phyloP scores from a whole-genome alignment of 2,329 filamentous ascomycete genomes.

The Ophioceras dolichostomum region DNA sequence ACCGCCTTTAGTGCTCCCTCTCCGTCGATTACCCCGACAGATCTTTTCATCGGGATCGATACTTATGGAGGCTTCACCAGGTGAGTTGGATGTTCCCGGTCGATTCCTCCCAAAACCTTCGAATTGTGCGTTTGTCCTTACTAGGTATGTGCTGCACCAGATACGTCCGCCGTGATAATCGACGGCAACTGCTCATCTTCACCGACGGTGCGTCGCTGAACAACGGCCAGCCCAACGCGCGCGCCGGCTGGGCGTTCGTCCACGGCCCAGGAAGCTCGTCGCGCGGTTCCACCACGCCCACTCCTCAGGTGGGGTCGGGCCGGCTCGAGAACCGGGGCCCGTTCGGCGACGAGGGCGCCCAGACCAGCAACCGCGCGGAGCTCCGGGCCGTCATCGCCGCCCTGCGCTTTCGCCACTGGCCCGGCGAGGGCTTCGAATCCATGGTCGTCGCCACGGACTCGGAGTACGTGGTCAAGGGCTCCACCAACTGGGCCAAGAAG shows the following conservation, averaged over 20 bases:
- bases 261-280: conserved; percentile 9
- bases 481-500: conserved; percentile 22
- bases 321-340: conserved; percentile 24
- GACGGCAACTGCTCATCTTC: conserved; percentile 1
- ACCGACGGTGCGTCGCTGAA: conserved; percentile 23
- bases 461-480: conserved; percentile 28
- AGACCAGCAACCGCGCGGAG: conserved; percentile 39
- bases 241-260: conserved; percentile 14
- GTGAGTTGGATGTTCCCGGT: conserved; percentile 9
- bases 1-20: conserved; percentile 17
- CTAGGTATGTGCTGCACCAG: conserved; percentile 20
- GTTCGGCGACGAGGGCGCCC: conserved; percentile 12
- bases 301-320: conserved; percentile 11
- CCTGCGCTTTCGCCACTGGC: conserved; percentile 31
- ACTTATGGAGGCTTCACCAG: conserved; percentile 5
- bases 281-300: conserved; percentile 9
- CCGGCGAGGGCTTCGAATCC: conserved; percentile 21
- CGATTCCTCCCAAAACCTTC: no score
- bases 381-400: conserved; percentile 40
- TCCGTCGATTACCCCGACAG: conserved; percentile 9
- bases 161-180: conserved; percentile 16
- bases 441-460: conserved; percentile 36
- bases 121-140: not conserved
- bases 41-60: conserved; percentile 13
- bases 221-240: conserved; percentile 13